Conservation (phyloP, 805 yeast genomes). For the Yarrowia sp. region DNA sequence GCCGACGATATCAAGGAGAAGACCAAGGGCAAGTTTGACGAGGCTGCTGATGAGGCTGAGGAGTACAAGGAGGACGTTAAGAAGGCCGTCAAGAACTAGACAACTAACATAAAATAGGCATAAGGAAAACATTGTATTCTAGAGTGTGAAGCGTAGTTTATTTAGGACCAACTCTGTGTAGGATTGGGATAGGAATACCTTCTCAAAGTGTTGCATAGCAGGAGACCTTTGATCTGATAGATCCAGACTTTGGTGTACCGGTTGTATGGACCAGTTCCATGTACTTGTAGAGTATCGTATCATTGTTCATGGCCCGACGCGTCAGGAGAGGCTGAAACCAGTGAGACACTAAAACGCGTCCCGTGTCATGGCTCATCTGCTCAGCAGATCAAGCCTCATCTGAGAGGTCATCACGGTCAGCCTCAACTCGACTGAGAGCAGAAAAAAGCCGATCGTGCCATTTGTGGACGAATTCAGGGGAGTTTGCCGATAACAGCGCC, state of each 20-base stretch:
- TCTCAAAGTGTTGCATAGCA: no score
- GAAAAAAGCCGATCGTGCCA: constrained; percentile 11
- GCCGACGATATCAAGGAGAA: constrained; percentile 18
- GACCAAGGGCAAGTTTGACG: constrained; percentile 19
- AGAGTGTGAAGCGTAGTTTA: no score
- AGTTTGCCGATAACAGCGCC: constrained; percentile 1
- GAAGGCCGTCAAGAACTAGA: constrained; percentile 8
- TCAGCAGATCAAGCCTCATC: background rate
- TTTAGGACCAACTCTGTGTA: no score
- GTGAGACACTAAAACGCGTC: no score
- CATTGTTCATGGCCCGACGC: no score
- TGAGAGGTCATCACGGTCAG: background rate
- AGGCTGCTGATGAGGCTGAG: constrained; percentile 9
- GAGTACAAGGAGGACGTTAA: constrained; percentile 14
- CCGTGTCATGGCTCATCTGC: no score
- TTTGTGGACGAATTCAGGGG: background rate
- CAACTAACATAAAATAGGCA: background rate
- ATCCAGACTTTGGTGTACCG: no score
- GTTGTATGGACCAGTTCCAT: no score
- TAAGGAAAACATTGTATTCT: background rate
- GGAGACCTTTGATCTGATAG: no score
- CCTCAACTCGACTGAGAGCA: background rate
- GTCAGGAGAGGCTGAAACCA: no score
- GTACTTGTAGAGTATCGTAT: no score
- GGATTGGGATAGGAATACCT: no score